Evolutionary conservation across 2,329 filamentous ascomycete genomes (phyloP), one percentile per base, ranked within the genome.

Genomic region (Gnomoniopsis smithogilvyi): DNA sequence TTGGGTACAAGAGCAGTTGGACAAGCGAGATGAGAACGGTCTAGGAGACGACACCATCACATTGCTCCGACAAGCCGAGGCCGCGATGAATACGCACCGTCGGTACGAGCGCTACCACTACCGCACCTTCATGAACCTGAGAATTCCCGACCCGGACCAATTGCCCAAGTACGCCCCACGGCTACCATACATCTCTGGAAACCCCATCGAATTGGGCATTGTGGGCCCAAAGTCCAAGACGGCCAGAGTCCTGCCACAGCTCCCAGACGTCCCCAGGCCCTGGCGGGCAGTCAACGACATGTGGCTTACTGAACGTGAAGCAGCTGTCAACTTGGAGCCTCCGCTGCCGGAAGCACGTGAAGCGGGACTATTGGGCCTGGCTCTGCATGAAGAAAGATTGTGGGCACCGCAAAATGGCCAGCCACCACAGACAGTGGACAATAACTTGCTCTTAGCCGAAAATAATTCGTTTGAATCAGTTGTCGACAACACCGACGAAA

Each of bases 1-100:
- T 26, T 81, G 80, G 64, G 67, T 81, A 30, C 55, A 69, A 7
- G 69, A 74, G 62, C 65, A 78, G 15, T 57, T 64, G 21, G 41
- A 47, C 4, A 64, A 66, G 17, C 67, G 67, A 22, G 48, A 68
- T 12, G 41, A 61, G 12, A 47, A 56, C 1, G 68, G 71, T 59
- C 59, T 66, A 22, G 62, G 63, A 1, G 62, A 70, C 22, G 67
- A 56, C 49, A 66, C 67, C 4, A 50, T 56, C 15, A 54, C 58
- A 26, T 56, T 67, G 56, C 66, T 74, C n/a, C 51, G 63, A 6
- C 68, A 75, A 43, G 69, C 64, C 21, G 62, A 72, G 10, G 45
- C 60, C 7, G 75, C 75, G 69, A 65, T 74, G n/a, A 64, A 61
- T 14, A 66, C 68, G 2, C 76, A 78, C 54, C 60, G 60, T 36